These are phyloP conservation scores for Ettlia oleoabundans DNA, from an alignment of 139 green algal species.

Conservation along the genomic window DNA sequence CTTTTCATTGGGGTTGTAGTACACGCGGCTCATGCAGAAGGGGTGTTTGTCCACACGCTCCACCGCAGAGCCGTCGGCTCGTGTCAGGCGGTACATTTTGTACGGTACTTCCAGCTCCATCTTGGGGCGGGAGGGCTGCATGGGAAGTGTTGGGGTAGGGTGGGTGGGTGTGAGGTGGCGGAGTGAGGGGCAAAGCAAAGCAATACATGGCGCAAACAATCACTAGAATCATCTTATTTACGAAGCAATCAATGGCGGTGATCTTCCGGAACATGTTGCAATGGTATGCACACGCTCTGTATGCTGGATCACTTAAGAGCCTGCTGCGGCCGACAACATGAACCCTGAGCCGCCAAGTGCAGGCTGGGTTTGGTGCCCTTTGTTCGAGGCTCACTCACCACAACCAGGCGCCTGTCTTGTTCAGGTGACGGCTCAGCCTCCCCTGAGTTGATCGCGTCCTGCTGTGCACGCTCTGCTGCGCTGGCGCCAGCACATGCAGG, in stretches of 20 bases:
- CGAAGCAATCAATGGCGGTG: too few species aligned
- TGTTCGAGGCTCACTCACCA: not conserved
- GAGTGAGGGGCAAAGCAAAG: not conserved
- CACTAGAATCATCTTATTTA: too few species aligned
- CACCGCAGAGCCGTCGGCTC: slow-evolving; percentile 46
- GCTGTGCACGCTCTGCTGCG: slow-evolving; percentile 24
- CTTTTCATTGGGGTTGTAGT: slow-evolving; percentile 56
- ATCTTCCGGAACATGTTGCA: too few species aligned
- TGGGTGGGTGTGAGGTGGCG: not conserved
- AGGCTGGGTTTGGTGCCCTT: too few species aligned
- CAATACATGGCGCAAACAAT: not conserved
- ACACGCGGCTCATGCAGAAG: slow-evolving; percentile 77
- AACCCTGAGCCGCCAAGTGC: too few species aligned
- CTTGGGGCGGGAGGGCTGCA: slow-evolving; percentile 48
- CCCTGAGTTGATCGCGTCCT: slow-evolving; percentile 17
- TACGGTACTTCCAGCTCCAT: slow-evolving; percentile 74
- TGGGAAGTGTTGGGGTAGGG: not conserved
- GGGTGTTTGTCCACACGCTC: slow-evolving; percentile 77
- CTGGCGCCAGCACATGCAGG: slow-evolving; percentile 19
- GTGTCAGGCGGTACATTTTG: slow-evolving; percentile 68
- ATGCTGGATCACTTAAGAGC: too few species aligned
- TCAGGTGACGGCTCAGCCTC: not conserved
- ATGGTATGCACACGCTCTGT: too few species aligned
- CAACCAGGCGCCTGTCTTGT: slow-evolving; percentile 14
- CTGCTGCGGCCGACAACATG: too few species aligned